phyloP scores from a whole-genome alignment of 164 flowering plant species.

The Vitis rotundifolia region DNA sequence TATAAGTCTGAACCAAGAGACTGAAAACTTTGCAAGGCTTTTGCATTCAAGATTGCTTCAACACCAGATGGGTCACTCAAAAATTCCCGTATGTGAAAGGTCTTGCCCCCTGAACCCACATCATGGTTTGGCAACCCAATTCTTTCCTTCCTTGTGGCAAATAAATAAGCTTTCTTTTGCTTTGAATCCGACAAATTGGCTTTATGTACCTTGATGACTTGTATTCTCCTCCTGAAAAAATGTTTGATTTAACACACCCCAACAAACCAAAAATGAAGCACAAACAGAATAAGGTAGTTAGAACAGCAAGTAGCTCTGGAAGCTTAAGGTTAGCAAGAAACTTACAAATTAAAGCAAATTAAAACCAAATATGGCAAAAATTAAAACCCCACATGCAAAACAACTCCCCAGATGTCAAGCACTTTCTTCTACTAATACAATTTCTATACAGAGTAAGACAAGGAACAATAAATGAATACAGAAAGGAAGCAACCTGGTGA shows the following conservation, averaged over 20 bases:
- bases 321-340: too few species aligned
- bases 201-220: constrained; percentile 18
- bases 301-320: too few species aligned
- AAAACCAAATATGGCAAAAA: too few species aligned
- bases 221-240: constrained; percentile 31
- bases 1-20: constrained; percentile 50
- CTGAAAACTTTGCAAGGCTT: constrained; percentile 49
- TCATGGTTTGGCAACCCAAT: constrained; percentile 46
- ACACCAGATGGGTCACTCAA: constrained; percentile 64
- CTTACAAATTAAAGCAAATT: too few species aligned
- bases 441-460: too few species aligned
- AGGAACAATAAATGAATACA: too few species aligned
- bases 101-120: constrained; percentile 15
- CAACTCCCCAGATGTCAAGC: too few species aligned
- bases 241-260: too few species aligned
- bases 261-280: not conserved
- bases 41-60: constrained; percentile 59
- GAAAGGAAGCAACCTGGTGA: too few species aligned
- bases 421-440: too few species aligned
- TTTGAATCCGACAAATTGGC: constrained; percentile 28
- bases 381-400: too few species aligned
- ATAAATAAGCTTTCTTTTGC: constrained; percentile 50
- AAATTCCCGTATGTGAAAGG: constrained; percentile 52
- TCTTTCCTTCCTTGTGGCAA: constrained; percentile 52
- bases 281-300: not conserved